Evolutionary conservation across 2,329 filamentous ascomycete species (phyloP).

Genomic region (Ascochyta koolunga): DNA sequence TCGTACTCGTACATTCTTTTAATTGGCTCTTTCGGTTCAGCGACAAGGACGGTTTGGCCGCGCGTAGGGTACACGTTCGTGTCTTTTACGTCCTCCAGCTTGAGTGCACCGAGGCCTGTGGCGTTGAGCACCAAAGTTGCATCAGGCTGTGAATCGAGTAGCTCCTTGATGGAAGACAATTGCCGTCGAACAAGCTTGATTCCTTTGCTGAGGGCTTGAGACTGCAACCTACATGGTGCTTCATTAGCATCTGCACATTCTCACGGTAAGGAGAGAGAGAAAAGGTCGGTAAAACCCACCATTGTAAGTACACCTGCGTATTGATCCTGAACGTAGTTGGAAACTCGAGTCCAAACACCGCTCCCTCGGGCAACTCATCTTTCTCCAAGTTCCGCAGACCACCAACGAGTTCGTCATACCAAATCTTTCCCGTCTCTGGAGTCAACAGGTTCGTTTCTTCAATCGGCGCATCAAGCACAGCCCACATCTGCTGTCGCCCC

Average conservation of each 20-base stretch:
- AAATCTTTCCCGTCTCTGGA: constrained; percentile 46
- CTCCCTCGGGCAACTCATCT: constrained; percentile 42
- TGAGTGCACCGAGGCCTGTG: constrained; percentile 76
- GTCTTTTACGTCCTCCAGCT: constrained; percentile 84
- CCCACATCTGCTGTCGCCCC: constrained; percentile 36
- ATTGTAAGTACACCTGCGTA: constrained; percentile 46
- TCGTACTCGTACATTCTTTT: constrained; percentile 46
- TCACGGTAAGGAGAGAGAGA: neutral
- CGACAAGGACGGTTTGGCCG: constrained; percentile 82
- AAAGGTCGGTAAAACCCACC: constrained; percentile 30
- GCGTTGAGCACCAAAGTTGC: constrained; percentile 82
- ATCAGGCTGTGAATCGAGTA: constrained; percentile 63
- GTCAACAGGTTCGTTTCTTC: constrained; percentile 45
- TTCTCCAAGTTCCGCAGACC: constrained; percentile 39
- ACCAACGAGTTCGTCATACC: constrained; percentile 52
- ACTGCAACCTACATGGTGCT: constrained; percentile 36
- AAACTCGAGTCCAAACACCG: constrained; percentile 47
- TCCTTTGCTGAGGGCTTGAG: constrained; percentile 75
- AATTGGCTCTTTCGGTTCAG: constrained; percentile 49
- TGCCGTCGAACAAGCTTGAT: constrained; percentile 59
- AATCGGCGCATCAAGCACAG: constrained; percentile 38
- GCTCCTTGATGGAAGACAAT: constrained; percentile 71
- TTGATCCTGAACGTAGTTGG: constrained; percentile 48
- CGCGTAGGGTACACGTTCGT: constrained; percentile 72
- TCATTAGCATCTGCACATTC: constrained; percentile 1